Conservation (phyloP, 495 filamentous ascomycete genomes). For the Aspergillus nanangensis region DNA sequence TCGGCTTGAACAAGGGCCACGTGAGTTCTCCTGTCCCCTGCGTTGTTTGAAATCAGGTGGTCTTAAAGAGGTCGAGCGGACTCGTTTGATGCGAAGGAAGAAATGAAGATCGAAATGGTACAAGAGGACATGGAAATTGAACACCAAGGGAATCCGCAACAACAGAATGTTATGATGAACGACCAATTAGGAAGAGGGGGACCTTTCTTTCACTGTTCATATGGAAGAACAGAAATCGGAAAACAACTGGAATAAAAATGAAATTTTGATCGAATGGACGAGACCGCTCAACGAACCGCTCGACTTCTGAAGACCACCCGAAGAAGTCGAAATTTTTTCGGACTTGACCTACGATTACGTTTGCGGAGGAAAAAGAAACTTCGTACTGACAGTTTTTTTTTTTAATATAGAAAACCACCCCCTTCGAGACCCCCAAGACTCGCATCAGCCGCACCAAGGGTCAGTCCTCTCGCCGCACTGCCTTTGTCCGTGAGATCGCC, state of each 20-base stretch:
- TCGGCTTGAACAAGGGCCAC: slow-evolving; percentile 86
- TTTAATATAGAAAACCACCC: slow-evolving; percentile 77
- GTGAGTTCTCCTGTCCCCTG: slow-evolving; percentile 49
- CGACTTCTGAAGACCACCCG: too few relatives aligned
- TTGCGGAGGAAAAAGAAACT: too few relatives aligned
- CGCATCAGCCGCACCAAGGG: slow-evolving; percentile 88
- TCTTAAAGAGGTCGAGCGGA: background rate
- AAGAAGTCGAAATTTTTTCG: too few relatives aligned
- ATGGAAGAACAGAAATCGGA: too few relatives aligned
- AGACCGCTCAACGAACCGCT: slow-evolving; percentile 6
- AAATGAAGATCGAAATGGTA: too few relatives aligned
- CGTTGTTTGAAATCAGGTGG: slow-evolving; percentile 12
- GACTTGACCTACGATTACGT: too few relatives aligned
- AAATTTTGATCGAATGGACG: background rate
- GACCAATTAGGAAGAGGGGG: too few relatives aligned
- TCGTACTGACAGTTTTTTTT: slow-evolving; percentile 9
- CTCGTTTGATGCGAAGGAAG: background rate
- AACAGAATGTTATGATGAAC: too few relatives aligned
- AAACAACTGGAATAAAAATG: background rate
- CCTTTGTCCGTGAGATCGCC: slow-evolving; percentile 90
- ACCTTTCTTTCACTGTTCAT: too few relatives aligned
- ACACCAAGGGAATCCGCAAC: too few relatives aligned
- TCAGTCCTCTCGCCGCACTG: slow-evolving; percentile 84
- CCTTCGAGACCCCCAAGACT: slow-evolving; percentile 73
- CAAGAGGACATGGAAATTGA: too few relatives aligned